Percentiles rank a stretch among this genome's conserved stretches.
Conservation (phyloP, 305 asterid species). For the Fraxinus sp. region DNA sequence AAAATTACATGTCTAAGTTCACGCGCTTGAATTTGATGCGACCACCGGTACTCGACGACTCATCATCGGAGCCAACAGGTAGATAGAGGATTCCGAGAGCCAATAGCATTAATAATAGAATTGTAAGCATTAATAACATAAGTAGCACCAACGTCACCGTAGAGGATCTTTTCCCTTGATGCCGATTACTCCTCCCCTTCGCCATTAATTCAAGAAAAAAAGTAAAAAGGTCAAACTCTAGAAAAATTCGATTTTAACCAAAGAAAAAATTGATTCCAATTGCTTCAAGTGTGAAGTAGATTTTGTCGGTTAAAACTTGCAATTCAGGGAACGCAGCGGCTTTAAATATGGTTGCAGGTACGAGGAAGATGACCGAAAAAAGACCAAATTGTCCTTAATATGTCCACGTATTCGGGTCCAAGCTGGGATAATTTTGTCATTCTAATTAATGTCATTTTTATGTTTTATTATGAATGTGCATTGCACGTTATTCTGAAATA, state of each 20-base stretch:
- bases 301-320: not conserved
- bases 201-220: conserved; percentile 35
- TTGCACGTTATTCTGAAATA: no score
- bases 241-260: not conserved
- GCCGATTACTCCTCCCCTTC: conserved; percentile 55
- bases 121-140: conserved; percentile 66
- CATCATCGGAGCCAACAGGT: conserved; percentile 56
- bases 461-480: not conserved
- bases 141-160: conserved; percentile 58
- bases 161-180: conserved; percentile 65
- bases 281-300: not conserved
- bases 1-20: conserved; percentile 40
- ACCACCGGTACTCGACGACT: conserved; percentile 34
- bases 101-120: conserved; percentile 72
- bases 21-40: conserved; percentile 66
- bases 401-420: not conserved
- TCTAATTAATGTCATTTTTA: not conserved
- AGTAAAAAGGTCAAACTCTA: not conserved
- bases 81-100: conserved; percentile 77
- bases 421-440: not conserved
- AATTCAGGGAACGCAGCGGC: not conserved
- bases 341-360: not conserved
- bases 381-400: not conserved
- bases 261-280: not conserved
- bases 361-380: not conserved